Percentiles rank a stretch among this genome's conserved stretches.
These are phyloP conservation scores for Komagataella ulmi DNA, from an alignment of 805 yeast genomes.

Conservation along the genomic window DNA sequence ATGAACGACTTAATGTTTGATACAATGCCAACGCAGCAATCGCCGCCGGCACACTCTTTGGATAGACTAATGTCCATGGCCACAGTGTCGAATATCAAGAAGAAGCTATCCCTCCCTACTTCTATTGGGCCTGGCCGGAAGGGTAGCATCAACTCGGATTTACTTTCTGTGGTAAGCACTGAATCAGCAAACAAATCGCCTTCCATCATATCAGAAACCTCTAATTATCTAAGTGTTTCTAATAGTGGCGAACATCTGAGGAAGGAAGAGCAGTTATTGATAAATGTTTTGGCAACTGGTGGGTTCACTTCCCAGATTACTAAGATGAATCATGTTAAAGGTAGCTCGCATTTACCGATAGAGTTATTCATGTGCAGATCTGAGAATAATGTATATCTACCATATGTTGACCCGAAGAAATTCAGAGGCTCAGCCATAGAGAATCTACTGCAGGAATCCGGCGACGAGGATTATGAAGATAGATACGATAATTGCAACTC, in stretches of 20 bases:
- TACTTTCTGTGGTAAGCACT: background rate
- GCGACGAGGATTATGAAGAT: constrained; percentile 10
- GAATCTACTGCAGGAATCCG: background rate
- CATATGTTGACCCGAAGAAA: background rate
- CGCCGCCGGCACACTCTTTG: background rate
- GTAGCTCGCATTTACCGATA: background rate
- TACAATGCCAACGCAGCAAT: background rate
- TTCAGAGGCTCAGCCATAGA: background rate
- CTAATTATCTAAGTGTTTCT: background rate
- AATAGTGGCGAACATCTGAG: background rate
- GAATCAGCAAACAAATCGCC: background rate
- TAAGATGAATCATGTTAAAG: background rate
- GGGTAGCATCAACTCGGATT: background rate
- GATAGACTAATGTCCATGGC: background rate
- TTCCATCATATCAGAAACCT: background rate
- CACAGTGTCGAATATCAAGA: background rate
- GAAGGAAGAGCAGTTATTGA: background rate
- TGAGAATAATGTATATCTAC: background rate
- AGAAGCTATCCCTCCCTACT: background rate
- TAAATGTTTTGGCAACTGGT: background rate
- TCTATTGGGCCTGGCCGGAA: background rate
- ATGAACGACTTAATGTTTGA: background rate
- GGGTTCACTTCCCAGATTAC: background rate
- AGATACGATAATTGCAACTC: constrained; percentile 1
- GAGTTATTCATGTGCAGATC: background rate